Evolutionary conservation across 225 moss, liverwort and hornwort genomes (phyloP).

Genomic region (Bryum argenteum): DNA sequence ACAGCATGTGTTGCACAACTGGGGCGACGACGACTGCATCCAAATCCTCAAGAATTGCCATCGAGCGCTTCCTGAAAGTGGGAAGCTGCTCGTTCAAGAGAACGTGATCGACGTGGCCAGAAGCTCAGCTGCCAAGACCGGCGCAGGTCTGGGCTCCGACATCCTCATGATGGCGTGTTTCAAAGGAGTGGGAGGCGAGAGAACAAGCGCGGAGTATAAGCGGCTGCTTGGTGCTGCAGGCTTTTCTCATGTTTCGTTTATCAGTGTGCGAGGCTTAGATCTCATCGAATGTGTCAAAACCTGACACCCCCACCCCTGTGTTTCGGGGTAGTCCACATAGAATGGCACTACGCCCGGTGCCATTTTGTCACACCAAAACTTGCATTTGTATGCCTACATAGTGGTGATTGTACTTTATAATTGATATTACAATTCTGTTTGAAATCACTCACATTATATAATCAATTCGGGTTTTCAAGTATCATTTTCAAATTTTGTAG

Average conservation of each 20-base stretch:
- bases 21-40: no score
- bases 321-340: no score
- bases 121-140: background rate
- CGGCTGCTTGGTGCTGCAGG: background rate
- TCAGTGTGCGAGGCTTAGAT: background rate
- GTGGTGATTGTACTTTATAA: no score
- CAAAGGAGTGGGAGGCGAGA: background rate
- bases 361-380: no score
- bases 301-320: no score
- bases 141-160: background rate
- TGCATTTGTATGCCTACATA: no score
- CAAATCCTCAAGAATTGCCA: background rate
- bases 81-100: conserved; percentile 22
- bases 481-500: no score
- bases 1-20: no score
- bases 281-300: conserved; percentile 3
- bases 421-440: no score
- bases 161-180: background rate
- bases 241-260: background rate
- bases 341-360: no score
- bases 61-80: conserved; percentile 5
- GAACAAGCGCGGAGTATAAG: background rate
- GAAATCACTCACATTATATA: no score
- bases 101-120: background rate
- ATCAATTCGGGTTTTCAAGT: no score